Evolutionary conservation across 2,329 filamentous ascomycete genomes (phyloP).

Genomic region (Beauveria asiatica): DNA sequence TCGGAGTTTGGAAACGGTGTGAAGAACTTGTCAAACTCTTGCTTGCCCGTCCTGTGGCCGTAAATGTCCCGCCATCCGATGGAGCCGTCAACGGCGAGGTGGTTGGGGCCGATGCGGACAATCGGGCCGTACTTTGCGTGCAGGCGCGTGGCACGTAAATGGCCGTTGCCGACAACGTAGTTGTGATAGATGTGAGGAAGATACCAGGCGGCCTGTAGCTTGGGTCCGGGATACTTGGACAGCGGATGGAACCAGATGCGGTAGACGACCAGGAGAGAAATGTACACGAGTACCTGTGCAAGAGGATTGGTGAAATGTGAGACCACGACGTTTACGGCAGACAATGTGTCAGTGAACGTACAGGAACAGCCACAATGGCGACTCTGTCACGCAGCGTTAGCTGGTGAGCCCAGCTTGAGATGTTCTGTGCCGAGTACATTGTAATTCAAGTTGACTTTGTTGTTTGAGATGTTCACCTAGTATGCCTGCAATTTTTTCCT

Average conservation of each 20-base stretch:
- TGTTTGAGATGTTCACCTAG: not conserved
- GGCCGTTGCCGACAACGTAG: slow-evolving; percentile 5
- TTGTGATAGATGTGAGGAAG: slow-evolving; percentile 14
- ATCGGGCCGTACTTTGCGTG: slow-evolving; percentile 24
- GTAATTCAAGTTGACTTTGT: not conserved
- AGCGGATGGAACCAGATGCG: slow-evolving; percentile 19
- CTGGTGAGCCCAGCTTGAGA: not conserved
- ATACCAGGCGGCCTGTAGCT: slow-evolving; percentile 15
- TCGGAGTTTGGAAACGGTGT: slow-evolving; percentile 10
- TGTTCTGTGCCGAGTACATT: not conserved
- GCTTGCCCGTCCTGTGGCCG: slow-evolving; percentile 16
- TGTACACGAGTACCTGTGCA: not conserved
- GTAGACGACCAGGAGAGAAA: not conserved
- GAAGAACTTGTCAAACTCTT: slow-evolving; percentile 12
- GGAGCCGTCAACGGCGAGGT: slow-evolving; percentile 27
- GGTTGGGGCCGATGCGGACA: slow-evolving; percentile 32
- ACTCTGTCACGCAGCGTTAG: not conserved
- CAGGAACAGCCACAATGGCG: not conserved
- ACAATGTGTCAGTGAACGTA: not conserved
- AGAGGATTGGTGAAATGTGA: not conserved
- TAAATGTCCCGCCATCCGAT: slow-evolving; percentile 27
- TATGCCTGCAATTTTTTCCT: not conserved
- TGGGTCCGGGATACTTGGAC: slow-evolving; percentile 20
- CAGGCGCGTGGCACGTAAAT: slow-evolving; percentile 13
- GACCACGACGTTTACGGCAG: not conserved